Evolutionary conservation across 2,329 filamentous ascomycete genomes (phyloP), one percentile per base, ranked within the genome.

Genomic region (Alternaria brassicae): DNA sequence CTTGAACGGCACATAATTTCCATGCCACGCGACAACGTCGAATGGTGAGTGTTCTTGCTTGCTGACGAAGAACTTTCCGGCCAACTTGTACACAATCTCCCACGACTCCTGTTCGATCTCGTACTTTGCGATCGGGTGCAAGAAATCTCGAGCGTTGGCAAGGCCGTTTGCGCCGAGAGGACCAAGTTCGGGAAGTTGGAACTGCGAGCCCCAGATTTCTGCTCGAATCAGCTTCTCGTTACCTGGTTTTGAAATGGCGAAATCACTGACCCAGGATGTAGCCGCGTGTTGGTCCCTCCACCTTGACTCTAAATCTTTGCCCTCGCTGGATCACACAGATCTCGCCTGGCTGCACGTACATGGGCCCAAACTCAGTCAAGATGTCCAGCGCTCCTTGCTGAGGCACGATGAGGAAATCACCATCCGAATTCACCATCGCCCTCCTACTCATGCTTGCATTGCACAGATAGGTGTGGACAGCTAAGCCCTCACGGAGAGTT

Each of bases 11-110:
- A 74, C 69, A 78, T 92, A 93, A 63, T 87, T 90, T 42, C 91
- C 91, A 72, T 93, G 90, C 90, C 90, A 93, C 3, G 88, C 89
- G 3, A 92, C 90, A 0, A 93, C 86, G 68, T 93, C 90, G 69
- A 92, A 93, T 0, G 91, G 90, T 0, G 88, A 89, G 74, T 93
- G 91, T 10, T 82, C 75, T 77, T 93, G 90, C 40, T 75, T 81
- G 6, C 88, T 88, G 36, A 81, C 79, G 78, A 91, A 92, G 50
- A 92, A 84, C 45, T 83, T 81, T 65, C 89, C 88, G 72, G 87
- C 86, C 71, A 91, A 78, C 8, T 81, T 84, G 73, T 84, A 86
- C 6, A 74, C 65, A 58, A 76, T 72, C 57, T 83, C 80, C 47
- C 75, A 77, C 0, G 78, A 82, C 82, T 49, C 75, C 6, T 66